A percentile compares a stretch with the other conserved stretches of the same genome.
Conservation (phyloP, 805 yeast genomes). For the Cyberlindnera mycetangii region DNA sequence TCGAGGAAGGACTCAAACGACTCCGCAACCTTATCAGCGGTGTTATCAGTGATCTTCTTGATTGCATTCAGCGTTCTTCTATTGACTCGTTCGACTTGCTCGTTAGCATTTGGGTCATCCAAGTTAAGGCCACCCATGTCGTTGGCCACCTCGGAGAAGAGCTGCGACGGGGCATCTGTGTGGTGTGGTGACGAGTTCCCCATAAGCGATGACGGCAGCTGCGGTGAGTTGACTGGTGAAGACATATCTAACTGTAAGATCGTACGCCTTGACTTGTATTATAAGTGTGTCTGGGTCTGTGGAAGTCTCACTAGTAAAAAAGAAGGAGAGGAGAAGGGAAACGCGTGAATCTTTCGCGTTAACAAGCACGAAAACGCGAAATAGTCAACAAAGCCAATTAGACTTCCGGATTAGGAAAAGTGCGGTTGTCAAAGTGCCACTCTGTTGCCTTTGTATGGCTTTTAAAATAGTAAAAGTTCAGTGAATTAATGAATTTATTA, state of each 20-base stretch:
- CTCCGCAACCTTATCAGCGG: conserved; percentile 92
- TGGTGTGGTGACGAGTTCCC: conserved; percentile 4
- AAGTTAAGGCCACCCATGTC: conserved; percentile 14
- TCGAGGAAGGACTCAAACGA: conserved; percentile 83
- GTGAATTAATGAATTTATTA: background rate
- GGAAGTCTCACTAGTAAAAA: background rate
- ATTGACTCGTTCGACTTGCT: conserved; percentile 32
- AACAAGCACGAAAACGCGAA: conserved; percentile 4
- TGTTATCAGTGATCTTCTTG: conserved; percentile 83
- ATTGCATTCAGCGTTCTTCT: conserved; percentile 65
- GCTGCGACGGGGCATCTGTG: conserved; percentile 5
- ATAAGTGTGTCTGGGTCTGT: background rate
- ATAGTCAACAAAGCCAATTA: conserved; percentile 14
- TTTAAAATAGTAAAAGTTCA: too few relatives aligned
- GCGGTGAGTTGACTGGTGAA: conserved; percentile 12
- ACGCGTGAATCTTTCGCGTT: background rate
- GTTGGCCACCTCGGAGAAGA: conserved; percentile 23
- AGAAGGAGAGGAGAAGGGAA: background rate
- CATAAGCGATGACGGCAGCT: conserved; percentile 16
- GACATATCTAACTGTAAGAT: conserved; percentile 9
- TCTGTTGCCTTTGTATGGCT: background rate
- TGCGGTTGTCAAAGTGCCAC: background rate
- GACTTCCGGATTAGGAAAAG: conserved; percentile 19
- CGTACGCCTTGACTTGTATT: background rate
- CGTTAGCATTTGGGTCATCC: conserved; percentile 14